These are phyloP conservation scores for Trichoderma sp. DNA, from an alignment of 2,329 filamentous ascomycete genomes.

Conservation along the genomic window DNA sequence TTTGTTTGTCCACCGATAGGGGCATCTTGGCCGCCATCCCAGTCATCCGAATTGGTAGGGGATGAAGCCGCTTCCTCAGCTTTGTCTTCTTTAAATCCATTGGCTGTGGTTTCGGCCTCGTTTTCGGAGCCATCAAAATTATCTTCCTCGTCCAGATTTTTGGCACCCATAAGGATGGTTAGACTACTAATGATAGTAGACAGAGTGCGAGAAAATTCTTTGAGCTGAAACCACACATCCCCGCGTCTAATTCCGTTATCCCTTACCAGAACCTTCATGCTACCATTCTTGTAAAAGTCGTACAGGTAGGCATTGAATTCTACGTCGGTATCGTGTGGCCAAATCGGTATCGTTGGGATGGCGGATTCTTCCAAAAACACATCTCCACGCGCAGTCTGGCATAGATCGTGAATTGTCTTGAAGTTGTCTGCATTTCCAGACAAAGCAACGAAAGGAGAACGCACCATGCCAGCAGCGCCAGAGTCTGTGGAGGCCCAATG, in stretches of 20 bases:
- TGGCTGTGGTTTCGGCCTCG: not conserved
- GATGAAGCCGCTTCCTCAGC: conserved; percentile 22
- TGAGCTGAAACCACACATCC: conserved; percentile 71
- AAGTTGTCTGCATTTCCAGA: conserved; percentile 67
- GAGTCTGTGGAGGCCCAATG: not conserved
- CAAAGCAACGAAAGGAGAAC: conserved; percentile 68
- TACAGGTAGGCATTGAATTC: conserved; percentile 67
- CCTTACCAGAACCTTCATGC: conserved; percentile 54
- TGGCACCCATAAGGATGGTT: conserved; percentile 47
- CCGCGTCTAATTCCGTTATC: conserved; percentile 65
- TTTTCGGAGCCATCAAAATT: conserved; percentile 34
- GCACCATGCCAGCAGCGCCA: conserved; percentile 43
- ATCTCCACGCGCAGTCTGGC: conserved; percentile 59
- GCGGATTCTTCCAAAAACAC: conserved; percentile 73
- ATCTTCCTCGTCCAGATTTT: conserved; percentile 37
- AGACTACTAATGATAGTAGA: conserved; percentile 70
- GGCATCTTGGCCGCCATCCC: not conserved
- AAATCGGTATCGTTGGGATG: conserved; percentile 64
- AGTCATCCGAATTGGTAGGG: conserved; percentile 18
- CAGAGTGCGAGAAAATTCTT: conserved; percentile 55
- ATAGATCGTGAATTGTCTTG: conserved; percentile 63
- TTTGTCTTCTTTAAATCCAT: not conserved
- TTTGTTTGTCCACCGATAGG: conserved; percentile 30
- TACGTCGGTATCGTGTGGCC: conserved; percentile 50
- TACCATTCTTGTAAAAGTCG: conserved; percentile 75